Conservation (phyloP, 108 stramenopile genomes). For the Licmophora abbreviata region DNA sequence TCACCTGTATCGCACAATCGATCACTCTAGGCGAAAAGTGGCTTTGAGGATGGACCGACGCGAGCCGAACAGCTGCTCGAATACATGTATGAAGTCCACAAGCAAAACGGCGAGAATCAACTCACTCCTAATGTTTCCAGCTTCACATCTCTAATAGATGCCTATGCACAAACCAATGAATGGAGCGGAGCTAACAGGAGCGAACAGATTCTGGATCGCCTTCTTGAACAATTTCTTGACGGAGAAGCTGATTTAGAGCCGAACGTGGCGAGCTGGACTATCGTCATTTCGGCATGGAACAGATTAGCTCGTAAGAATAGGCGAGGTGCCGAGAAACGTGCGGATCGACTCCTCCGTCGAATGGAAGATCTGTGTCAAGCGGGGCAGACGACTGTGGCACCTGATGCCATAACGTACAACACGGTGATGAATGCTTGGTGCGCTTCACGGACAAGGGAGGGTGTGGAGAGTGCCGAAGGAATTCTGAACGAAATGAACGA, state of each 20-base stretch:
- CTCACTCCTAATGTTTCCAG: slow-evolving; percentile 29
- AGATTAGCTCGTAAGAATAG: slow-evolving; percentile 28
- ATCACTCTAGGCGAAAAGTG: slow-evolving; percentile 19
- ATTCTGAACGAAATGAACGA: slow-evolving; percentile 55
- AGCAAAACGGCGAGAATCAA: slow-evolving; percentile 9
- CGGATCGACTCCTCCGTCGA: slow-evolving; percentile 35
- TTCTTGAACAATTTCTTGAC: slow-evolving; percentile 23
- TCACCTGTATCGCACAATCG: not conserved
- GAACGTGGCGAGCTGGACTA: slow-evolving; percentile 38
- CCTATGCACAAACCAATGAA: slow-evolving; percentile 33
- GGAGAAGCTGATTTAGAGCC: slow-evolving; percentile 19
- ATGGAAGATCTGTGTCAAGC: slow-evolving; percentile 43
- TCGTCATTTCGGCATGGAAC: slow-evolving; percentile 34
- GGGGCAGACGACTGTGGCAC: slow-evolving; percentile 25
- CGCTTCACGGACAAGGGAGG: slow-evolving; percentile 22
- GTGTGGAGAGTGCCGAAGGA: slow-evolving; percentile 43
- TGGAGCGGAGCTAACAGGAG: slow-evolving; percentile 22
- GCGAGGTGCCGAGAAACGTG: slow-evolving; percentile 43
- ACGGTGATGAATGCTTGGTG: slow-evolving; percentile 52
- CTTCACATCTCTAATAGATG: slow-evolving; percentile 41
- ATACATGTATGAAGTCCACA: slow-evolving; percentile 38
- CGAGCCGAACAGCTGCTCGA: slow-evolving; percentile 47
- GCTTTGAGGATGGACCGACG: slow-evolving; percentile 46
- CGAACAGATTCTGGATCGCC: slow-evolving; percentile 29
- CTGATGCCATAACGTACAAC: slow-evolving; percentile 36